Conservation (phyloP, 441 rosid species). For the Geranium incanum region DNA sequence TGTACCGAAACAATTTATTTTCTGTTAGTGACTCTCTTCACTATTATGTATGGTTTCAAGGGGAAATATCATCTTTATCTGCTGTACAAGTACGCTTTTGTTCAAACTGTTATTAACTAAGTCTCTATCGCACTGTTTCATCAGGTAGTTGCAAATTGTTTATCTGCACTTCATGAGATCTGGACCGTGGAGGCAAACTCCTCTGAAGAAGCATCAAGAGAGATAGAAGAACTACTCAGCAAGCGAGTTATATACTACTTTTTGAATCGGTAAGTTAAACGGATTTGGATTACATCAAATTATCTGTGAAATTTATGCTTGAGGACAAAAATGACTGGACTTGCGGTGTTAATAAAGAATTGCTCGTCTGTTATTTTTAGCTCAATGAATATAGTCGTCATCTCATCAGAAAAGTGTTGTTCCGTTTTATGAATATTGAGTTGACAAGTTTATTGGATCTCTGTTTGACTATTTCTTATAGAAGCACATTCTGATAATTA, state of each 20-base stretch:
- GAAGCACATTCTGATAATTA: neutral
- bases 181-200: conserved; percentile 77
- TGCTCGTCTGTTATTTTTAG: neutral
- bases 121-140: conserved; percentile 13
- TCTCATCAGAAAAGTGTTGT: neutral
- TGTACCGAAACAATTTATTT: neutral
- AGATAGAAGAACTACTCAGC: conserved; percentile 75
- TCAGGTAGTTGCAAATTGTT: conserved; percentile 85
- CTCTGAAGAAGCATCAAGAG: conserved; percentile 77
- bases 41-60: neutral
- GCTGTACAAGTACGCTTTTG: neutral
- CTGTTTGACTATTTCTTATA: neutral
- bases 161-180: conserved; percentile 81
- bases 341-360: neutral
- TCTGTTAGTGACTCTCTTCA: neutral
- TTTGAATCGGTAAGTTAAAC: conserved; percentile 56
- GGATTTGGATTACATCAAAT: conserved; percentile 11
- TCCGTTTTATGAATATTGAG: neutral
- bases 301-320: neutral
- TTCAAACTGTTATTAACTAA: neutral
- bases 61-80: neutral
- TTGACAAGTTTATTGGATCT: neutral
- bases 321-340: neutral
- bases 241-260: conserved; percentile 59
- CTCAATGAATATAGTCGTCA: neutral